Conservation (phyloP, 345 rosid species). For the Linum usitatissimum region DNA sequence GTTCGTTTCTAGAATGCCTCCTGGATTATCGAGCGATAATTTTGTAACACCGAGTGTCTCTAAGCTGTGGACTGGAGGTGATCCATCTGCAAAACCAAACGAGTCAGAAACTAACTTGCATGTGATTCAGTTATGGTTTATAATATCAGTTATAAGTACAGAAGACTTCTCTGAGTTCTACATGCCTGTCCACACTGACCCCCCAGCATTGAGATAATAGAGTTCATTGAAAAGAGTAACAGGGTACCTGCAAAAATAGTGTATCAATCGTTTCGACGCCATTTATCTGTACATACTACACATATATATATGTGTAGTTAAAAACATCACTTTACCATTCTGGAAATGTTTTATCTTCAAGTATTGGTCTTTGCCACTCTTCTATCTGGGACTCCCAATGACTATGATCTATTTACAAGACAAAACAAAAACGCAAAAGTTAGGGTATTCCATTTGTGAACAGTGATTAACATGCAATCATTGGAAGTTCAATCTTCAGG, state of each 20-base stretch:
- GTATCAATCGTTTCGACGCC: not conserved
- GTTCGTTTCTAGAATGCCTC: slow-evolving; percentile 21
- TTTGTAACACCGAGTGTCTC: slow-evolving; percentile 45
- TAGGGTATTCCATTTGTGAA: not conserved
- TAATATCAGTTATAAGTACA: not conserved
- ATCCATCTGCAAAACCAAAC: slow-evolving; percentile 47
- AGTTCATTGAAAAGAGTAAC: slow-evolving; percentile 86
- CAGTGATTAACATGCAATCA: no score
- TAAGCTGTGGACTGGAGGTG: slow-evolving; percentile 60
- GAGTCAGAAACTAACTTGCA: not conserved
- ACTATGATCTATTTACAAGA: slow-evolving; percentile 43
- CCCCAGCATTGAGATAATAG: slow-evolving; percentile 83
- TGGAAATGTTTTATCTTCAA: slow-evolving; percentile 86
- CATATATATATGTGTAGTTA: not conserved
- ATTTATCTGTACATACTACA: slow-evolving; percentile 4
- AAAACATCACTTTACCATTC: slow-evolving; percentile 43
- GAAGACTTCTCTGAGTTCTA: not conserved
- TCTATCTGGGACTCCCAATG: slow-evolving; percentile 75
- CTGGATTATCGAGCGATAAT: slow-evolving; percentile 66
- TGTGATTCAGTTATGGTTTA: no score
- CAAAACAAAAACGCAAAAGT: slow-evolving; percentile 8
- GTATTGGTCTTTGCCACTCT: slow-evolving; percentile 84
- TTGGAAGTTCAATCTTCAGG: no score
- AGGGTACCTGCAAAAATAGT: slow-evolving; percentile 54
- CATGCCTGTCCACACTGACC: slow-evolving; percentile 87